phyloP scores from a whole-genome alignment of 2,329 filamentous ascomycete genomes.

The Penicillium oxalicum region DNA sequence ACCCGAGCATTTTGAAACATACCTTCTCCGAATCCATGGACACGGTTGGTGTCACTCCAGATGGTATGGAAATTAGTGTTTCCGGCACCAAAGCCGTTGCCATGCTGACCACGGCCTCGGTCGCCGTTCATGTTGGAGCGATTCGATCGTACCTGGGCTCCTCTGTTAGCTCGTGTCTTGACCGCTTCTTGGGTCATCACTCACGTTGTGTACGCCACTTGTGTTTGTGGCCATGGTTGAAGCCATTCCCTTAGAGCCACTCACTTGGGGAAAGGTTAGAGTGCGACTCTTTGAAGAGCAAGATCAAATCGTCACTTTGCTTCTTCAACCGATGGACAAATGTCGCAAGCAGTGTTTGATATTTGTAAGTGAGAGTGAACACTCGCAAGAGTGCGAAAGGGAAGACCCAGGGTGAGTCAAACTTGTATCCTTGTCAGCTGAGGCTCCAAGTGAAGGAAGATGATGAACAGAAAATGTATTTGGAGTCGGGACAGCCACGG shows the following conservation, averaged over 20 bases:
- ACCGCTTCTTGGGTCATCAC: constrained; percentile 10
- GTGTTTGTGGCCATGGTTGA: constrained; percentile 34
- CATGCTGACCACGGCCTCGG: constrained; percentile 33
- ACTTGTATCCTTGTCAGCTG: no score
- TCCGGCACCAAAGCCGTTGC: constrained; percentile 39
- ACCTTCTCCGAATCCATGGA: constrained; percentile 43
- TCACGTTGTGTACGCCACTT: constrained; percentile 34
- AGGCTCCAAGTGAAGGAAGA: no score
- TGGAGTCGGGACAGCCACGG: no score
- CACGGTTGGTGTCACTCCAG: constrained; percentile 47
- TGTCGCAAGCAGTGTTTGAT: no score
- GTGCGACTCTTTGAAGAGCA: no score
- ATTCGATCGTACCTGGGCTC: constrained; percentile 26
- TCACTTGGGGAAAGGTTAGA: constrained; percentile 12
- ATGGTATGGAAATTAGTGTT: constrained; percentile 46
- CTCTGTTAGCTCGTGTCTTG: constrained; percentile 10
- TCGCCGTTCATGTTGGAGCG: constrained; percentile 33
- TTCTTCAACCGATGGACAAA: no score
- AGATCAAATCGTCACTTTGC: no score
- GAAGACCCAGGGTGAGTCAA: no score
- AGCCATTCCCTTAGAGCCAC: constrained; percentile 27
- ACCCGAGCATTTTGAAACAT: constrained; percentile 17
- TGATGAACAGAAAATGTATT: no score
- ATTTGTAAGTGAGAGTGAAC: no score
- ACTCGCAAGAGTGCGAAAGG: no score